Conservation (phyloP, 352 stramenopile species). For the Pythium guiyangense region DNA sequence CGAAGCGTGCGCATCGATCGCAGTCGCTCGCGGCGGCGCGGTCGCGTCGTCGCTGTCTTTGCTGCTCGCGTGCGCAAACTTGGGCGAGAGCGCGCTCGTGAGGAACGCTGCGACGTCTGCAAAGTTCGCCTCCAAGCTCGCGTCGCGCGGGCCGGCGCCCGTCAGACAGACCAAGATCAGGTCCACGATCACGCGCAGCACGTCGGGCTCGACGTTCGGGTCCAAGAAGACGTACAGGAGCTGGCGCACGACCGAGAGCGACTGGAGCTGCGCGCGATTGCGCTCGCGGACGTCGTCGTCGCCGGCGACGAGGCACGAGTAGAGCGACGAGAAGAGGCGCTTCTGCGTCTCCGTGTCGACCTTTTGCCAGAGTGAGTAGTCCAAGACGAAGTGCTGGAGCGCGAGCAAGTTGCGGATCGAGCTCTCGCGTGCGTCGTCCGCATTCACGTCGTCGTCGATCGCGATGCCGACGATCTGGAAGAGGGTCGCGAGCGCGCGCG, state of each 20-base stretch:
- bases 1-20: neutral
- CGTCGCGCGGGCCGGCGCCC: slow-evolving; percentile 18
- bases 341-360: slow-evolving; percentile 29
- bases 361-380: slow-evolving; percentile 68
- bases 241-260: slow-evolving; percentile 56
- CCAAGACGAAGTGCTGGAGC: slow-evolving; percentile 67
- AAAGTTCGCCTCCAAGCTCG: slow-evolving; percentile 55
- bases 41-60: slow-evolving; percentile 1
- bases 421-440: slow-evolving; percentile 16
- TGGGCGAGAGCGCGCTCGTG: slow-evolving; percentile 40
- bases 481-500: slow-evolving; percentile 27
- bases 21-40: neutral
- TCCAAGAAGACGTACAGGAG: slow-evolving; percentile 70
- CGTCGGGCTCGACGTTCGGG: slow-evolving; percentile 32
- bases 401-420: slow-evolving; percentile 57
- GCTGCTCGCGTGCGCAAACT: slow-evolving; percentile 29
- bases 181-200: slow-evolving; percentile 58
- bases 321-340: slow-evolving; percentile 59
- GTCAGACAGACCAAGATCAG: slow-evolving; percentile 69
- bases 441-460: slow-evolving; percentile 15
- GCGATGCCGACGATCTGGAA: slow-evolving; percentile 59
- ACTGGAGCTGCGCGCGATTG: slow-evolving; percentile 59
- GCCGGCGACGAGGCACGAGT: slow-evolving; percentile 46
- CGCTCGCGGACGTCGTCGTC: slow-evolving; percentile 43
- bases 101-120: slow-evolving; percentile 62